phyloP scores from a whole-genome alignment of 768 basidiomycete genomes.

The Gautieria morchelliformis region DNA sequence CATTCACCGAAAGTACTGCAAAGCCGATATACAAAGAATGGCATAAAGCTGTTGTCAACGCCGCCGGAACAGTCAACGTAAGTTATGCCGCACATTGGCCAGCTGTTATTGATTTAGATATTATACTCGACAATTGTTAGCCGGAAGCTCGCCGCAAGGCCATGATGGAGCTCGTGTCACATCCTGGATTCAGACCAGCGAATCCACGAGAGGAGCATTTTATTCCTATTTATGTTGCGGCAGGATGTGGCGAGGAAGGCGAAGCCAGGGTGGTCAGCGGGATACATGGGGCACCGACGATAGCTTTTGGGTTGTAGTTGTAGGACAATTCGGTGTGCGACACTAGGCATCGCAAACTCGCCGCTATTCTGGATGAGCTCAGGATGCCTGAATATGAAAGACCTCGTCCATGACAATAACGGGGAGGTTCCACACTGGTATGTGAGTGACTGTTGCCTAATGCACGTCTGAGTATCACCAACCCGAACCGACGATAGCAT shows the following conservation, averaged over 20 bases:
- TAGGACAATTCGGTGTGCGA: too few species aligned
- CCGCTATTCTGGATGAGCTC: too few species aligned
- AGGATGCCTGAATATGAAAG: too few species aligned
- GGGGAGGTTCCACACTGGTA: too few species aligned
- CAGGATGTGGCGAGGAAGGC: conserved; percentile 58
- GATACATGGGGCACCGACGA: conserved; percentile 50
- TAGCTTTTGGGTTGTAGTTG: conserved; percentile 43
- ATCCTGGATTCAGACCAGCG: conserved; percentile 52
- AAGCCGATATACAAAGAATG: conserved; percentile 42
- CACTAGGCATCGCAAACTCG: too few species aligned
- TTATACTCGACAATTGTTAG: conserved; percentile 21
- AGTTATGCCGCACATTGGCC: conserved; percentile 17
- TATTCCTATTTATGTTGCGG: conserved; percentile 68
- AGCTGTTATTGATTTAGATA: neutral
- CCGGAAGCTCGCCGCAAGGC: conserved; percentile 42
- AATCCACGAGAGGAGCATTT: conserved; percentile 81
- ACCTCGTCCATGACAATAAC: too few species aligned
- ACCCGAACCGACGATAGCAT: too few species aligned
- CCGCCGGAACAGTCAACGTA: conserved; percentile 42
- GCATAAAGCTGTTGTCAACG: conserved; percentile 47
- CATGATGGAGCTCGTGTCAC: conserved; percentile 43
- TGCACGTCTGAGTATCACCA: too few species aligned
- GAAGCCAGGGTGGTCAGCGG: conserved; percentile 39
- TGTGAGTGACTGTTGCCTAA: too few species aligned
- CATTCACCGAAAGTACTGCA: conserved; percentile 42